Evolutionary conservation across 164 flowering plant species (phyloP).

Genomic region (Umbellularia californica): DNA sequence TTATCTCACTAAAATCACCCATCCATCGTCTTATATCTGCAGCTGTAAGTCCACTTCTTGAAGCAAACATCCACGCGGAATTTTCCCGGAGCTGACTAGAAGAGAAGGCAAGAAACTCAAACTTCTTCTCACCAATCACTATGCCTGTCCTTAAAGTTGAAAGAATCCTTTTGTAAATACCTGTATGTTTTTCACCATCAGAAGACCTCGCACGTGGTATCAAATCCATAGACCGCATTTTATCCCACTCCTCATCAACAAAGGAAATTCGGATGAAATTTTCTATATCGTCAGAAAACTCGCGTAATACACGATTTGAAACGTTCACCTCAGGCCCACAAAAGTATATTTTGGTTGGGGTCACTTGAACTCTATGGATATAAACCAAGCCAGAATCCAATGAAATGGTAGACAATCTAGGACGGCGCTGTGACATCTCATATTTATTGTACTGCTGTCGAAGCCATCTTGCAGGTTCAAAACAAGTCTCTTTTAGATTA

Average conservation of each 20-base stretch:
- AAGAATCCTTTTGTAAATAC: slow-evolving; percentile 53
- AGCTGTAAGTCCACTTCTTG: slow-evolving; percentile 48
- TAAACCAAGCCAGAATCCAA: slow-evolving; percentile 68
- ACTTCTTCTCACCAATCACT: slow-evolving; percentile 68
- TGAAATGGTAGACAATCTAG: slow-evolving; percentile 33
- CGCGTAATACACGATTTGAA: slow-evolving; percentile 72
- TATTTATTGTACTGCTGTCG: slow-evolving; percentile 41
- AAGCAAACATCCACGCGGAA: slow-evolving; percentile 93
- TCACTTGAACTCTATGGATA: slow-evolving; percentile 66
- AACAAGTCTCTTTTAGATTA: slow-evolving; percentile 63
- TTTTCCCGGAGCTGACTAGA: slow-evolving; percentile 78
- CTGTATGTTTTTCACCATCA: slow-evolving; percentile 30
- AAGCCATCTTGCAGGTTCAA: slow-evolving; percentile 76
- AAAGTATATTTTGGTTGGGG: slow-evolving; percentile 73
- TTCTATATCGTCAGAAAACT: slow-evolving; percentile 40
- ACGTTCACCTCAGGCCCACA: slow-evolving; percentile 75
- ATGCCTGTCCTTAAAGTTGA: slow-evolving; percentile 58
- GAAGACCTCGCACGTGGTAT: slow-evolving; percentile 30
- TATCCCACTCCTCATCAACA: slow-evolving; percentile 72
- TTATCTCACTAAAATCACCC: slow-evolving; percentile 72
- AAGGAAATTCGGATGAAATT: slow-evolving; percentile 80
- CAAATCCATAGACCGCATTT: slow-evolving; percentile 53
- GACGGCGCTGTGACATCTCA: slow-evolving; percentile 10
- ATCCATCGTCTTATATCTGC: slow-evolving; percentile 63
- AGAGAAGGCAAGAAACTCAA: slow-evolving; percentile 91